A percentile compares a stretch with the other conserved stretches of the same genome.
Evolutionary conservation across 805 yeast genomes (phyloP).

Genomic region (Candida ovalis): DNA sequence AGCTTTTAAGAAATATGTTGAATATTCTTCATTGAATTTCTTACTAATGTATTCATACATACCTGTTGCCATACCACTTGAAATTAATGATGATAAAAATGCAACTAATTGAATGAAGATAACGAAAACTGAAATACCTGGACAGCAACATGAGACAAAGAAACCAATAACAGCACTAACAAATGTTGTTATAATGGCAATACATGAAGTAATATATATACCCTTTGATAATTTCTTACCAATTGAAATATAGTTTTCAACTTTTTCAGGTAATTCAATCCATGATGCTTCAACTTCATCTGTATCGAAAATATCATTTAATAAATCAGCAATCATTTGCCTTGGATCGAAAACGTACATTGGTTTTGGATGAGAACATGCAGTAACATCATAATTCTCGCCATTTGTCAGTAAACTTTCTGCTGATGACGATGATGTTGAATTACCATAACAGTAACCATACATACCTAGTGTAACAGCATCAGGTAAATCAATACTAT

Average conservation of each 20-base stretch:
- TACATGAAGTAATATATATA: constrained; percentile 52
- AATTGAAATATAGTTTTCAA: constrained; percentile 42
- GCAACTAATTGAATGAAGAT: constrained; percentile 3
- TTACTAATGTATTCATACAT: constrained; percentile 46
- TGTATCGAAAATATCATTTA: constrained; percentile 6
- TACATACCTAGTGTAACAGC: constrained; percentile 56
- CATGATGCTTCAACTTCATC: constrained; percentile 16
- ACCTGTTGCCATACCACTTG: constrained; percentile 46
- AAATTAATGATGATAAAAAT: constrained; percentile 13
- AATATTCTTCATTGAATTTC: constrained; percentile 46
- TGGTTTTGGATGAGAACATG: constrained; percentile 51
- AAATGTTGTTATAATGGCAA: constrained; percentile 43
- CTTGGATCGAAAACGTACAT: constrained; percentile 58
- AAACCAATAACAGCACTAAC: constrained; percentile 40
- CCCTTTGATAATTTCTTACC: constrained; percentile 50
- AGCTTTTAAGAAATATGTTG: constrained; percentile 52
- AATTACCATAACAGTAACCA: constrained; percentile 55
- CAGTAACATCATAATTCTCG: constrained; percentile 31
- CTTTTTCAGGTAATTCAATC: constrained; percentile 50
- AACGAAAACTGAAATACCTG: constrained; percentile 3
- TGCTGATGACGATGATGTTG: neutral
- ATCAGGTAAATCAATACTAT: constrained; percentile 38
- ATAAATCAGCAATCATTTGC: constrained; percentile 16
- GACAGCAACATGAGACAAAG: constrained; percentile 23
- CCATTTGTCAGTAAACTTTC: constrained; percentile 1